Base-by-base conservation (phyloP, 208 protist genomes). In the Trypanosomatidae sp. region DNA sequence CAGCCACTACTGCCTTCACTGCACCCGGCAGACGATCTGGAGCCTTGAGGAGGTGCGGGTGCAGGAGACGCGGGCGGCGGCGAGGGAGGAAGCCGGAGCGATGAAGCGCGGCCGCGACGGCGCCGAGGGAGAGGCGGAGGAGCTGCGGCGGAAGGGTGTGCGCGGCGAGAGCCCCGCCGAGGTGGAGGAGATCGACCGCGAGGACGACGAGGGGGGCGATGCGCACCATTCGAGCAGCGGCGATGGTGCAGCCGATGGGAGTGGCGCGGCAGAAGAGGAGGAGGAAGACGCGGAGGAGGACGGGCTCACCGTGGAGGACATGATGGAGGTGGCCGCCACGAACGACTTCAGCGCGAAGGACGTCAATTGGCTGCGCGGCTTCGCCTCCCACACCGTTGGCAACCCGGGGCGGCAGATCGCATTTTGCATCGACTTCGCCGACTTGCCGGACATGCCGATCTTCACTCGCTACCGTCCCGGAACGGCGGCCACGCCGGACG, bases 341-440 rank as follows among this genome's bases (percentile, higher is more conserved):
- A 96, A 94, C 64, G 91, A 94, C 78, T 89, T 91, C 50, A 80
- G 70, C 41, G 81, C 76, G 0, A 86, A 77, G 49, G 91, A 96
- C 78, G 76, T 83, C 43, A 92, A 91, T 58, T 94, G 88, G 85
- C 64, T 94, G 53, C 86, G 89, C 30, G 71, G 73, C 67, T 93
- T 93, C 70, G 90, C 88, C 17, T 75, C 65, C 10, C 68, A 71
- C 36, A 69, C 79, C 52, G 50, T 46, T 7, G 56, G 58, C 4
- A 70, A 67, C 28, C 65, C 90, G 19, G 66, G 78, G 0, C 30
- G 68, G 7, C 71, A 86, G 75, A 71, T 92, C 66, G 80, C 88
- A 25, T 95, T 95, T 74, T 95, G 91, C 74, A 92, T 93, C 47
- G 85, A 93, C 69, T 92, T 90, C 41, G 43, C 49, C 33, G 91